These are phyloP conservation scores for Candida argentea DNA, from an alignment of 805 yeast species.

Conservation along the genomic window DNA sequence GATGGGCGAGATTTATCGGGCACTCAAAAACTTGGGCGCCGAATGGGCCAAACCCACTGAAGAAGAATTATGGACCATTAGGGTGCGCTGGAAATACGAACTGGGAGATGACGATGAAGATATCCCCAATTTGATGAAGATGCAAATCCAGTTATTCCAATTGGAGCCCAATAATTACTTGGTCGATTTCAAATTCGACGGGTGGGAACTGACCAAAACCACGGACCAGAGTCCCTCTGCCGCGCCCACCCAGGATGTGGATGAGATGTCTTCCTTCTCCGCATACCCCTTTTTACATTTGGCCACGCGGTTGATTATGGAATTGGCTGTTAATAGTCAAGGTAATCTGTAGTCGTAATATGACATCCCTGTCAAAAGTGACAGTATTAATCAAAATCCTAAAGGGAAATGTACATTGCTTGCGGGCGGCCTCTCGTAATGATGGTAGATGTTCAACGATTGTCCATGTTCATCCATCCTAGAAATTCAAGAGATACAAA, in stretches of 20 bases:
- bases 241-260: slow-evolving; percentile 33
- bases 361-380: too few relatives aligned
- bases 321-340: slow-evolving; percentile 89
- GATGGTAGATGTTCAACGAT: too few relatives aligned
- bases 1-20: slow-evolving; percentile 96
- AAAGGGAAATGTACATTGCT: too few relatives aligned
- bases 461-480: too few relatives aligned
- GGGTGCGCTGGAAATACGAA: slow-evolving; percentile 83
- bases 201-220: slow-evolving; percentile 63
- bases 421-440: too few relatives aligned
- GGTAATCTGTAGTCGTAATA: too few relatives aligned
- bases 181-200: slow-evolving; percentile 96
- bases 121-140: slow-evolving; percentile 78
- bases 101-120: slow-evolving; percentile 18
- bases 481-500: too few relatives aligned
- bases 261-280: slow-evolving; percentile 80
- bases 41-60: slow-evolving; percentile 96
- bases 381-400: too few relatives aligned
- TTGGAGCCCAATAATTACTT: slow-evolving; percentile 91
- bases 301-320: slow-evolving; percentile 90
- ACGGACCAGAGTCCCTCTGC: slow-evolving; percentile 5
- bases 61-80: slow-evolving; percentile 92
- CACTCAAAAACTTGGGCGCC: slow-evolving; percentile 86
- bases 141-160: slow-evolving; percentile 94
- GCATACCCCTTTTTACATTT: slow-evolving; percentile 93